These are phyloP conservation scores for Oryza coarctata DNA, from an alignment of 176 grass and related monocot genomes.

Conservation along the genomic window DNA sequence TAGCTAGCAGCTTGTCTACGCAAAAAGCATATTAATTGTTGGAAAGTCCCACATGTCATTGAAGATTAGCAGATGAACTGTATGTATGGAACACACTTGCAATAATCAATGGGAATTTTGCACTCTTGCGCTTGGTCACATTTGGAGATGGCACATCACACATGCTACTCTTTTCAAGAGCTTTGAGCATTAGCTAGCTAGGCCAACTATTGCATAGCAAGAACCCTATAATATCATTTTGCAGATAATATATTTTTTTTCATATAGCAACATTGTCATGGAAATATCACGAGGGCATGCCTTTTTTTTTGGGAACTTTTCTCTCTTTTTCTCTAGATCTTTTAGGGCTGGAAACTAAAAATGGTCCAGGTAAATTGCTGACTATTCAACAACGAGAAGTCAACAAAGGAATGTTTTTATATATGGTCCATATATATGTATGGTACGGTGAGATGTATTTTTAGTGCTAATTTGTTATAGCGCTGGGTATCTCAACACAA, in stretches of 20 bases:
- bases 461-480: not conserved
- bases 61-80: not conserved
- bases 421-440: not conserved
- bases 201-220: not conserved
- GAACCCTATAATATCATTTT: not conserved
- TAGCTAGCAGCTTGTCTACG: not conserved
- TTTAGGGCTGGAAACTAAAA: not conserved
- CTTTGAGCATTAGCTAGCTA: not conserved
- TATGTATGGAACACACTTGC: not conserved
- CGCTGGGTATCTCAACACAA: no score
- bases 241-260: not conserved
- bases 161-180: conserved; percentile 22
- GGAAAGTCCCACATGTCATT: not conserved
- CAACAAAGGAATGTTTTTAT: no score
- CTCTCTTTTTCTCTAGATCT: not conserved
- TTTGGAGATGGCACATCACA: not conserved
- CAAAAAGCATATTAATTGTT: not conserved
- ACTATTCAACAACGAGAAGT: not conserved
- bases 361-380: not conserved
- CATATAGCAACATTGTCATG: not conserved
- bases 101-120: not conserved
- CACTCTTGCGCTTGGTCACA: not conserved
- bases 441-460: not conserved
- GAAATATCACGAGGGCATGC: not conserved
- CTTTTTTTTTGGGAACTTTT: not conserved